Evolutionary conservation across 2,329 filamentous ascomycete species (phyloP).

Genomic region (Fusarium coffeatum): DNA sequence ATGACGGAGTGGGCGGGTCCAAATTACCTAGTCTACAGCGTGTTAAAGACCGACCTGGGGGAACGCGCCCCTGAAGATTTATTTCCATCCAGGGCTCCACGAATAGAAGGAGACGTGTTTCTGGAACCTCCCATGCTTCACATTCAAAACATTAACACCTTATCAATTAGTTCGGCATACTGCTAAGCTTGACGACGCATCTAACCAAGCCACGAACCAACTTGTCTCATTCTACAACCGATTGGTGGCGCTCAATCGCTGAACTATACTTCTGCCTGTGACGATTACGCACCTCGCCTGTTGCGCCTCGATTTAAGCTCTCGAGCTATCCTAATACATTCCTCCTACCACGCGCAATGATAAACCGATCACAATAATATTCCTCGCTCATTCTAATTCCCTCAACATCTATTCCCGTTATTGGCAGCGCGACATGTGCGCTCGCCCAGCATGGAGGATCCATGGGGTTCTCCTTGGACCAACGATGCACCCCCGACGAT

Average conservation of each 20-base stretch:
- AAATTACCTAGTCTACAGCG: slow-evolving; percentile 30
- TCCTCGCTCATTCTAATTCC: not conserved
- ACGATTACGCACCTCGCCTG: slow-evolving; percentile 31
- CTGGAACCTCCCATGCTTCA: slow-evolving; percentile 29
- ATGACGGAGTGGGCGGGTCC: slow-evolving; percentile 43
- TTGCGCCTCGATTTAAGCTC: slow-evolving; percentile 31
- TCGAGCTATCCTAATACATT: slow-evolving; percentile 14
- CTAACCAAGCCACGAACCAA: not conserved
- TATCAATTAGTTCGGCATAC: slow-evolving; percentile 1
- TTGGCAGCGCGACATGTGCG: slow-evolving; percentile 49
- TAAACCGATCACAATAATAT: slow-evolving; percentile 32
- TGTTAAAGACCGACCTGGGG: slow-evolving; percentile 5
- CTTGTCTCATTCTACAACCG: not conserved
- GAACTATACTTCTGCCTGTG: slow-evolving; percentile 28
- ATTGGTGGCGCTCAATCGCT: slow-evolving; percentile 14
- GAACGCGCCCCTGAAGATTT: slow-evolving; percentile 38
- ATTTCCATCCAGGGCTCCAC: slow-evolving; percentile 10
- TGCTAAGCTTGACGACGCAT: slow-evolving; percentile 1
- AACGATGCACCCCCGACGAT: slow-evolving; percentile 52
- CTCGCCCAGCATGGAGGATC: slow-evolving; percentile 67
- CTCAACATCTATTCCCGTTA: slow-evolving; percentile 10
- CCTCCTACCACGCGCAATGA: slow-evolving; percentile 36
- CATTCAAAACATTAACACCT: slow-evolving; percentile 31
- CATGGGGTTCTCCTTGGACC: slow-evolving; percentile 71
- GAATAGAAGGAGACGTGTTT: slow-evolving; percentile 27